Evolutionary conservation across 805 yeast species (phyloP).

Genomic region (Brettanomyces sp.): DNA sequence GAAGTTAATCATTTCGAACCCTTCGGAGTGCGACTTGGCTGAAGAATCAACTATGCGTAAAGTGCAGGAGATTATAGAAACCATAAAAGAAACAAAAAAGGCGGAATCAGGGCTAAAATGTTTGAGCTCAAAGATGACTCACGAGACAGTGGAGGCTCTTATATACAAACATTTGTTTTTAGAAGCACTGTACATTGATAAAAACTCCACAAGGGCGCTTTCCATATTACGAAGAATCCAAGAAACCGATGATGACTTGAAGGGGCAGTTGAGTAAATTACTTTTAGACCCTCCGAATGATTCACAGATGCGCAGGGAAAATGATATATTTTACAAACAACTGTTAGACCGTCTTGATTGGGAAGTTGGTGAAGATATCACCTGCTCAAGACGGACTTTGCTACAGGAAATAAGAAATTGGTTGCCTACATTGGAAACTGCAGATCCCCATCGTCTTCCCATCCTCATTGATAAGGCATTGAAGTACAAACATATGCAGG

Average conservation of each 20-base stretch:
- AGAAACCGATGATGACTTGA: neutral
- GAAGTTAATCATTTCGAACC: neutral
- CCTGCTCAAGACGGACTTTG: constrained; percentile 30
- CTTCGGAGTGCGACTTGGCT: neutral
- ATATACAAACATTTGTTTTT: constrained; percentile 32
- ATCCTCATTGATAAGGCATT: constrained; percentile 44
- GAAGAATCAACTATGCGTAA: neutral
- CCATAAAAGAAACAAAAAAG: neutral
- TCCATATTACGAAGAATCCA: constrained; percentile 24
- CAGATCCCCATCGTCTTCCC: constrained; percentile 43
- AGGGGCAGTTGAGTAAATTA: neutral
- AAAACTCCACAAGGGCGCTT: constrained; percentile 26
- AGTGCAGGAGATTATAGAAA: constrained; percentile 2
- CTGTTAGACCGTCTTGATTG: neutral
- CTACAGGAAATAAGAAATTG: constrained; percentile 33
- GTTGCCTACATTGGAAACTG: constrained; percentile 36
- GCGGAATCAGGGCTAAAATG: neutral
- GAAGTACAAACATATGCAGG: constrained; percentile 29
- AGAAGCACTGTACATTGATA: constrained; percentile 28
- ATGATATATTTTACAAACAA: too few species aligned
- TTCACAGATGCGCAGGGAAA: too few species aligned
- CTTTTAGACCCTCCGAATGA: neutral
- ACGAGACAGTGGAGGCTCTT: constrained; percentile 5
- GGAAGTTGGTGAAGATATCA: neutral
- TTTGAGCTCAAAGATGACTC: neutral